Base-by-base conservation (phyloP, 83 land plant genomes). In the Picea mariana region DNA sequence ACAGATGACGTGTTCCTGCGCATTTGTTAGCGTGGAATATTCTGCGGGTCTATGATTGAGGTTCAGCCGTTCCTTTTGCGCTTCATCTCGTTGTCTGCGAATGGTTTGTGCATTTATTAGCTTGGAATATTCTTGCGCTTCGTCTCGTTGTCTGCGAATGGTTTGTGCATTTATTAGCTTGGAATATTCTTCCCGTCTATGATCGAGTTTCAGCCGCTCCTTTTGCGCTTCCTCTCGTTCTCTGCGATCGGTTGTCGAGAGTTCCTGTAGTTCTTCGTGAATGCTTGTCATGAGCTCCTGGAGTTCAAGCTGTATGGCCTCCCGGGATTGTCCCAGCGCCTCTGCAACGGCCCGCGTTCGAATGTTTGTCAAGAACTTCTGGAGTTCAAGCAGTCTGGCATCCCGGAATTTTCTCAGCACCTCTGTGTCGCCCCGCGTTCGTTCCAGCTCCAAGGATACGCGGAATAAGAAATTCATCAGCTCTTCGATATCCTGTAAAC, bases 221-320 rank as follows among this genome's bases (percentile, higher is more conserved):
- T 83, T 80, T 8, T 75, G 83, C 0, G 73, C 21, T 71, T 90
- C 93, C 64, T 93, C 98, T 40, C 96, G 83, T 40, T 93, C 94
- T 42, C 86, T 83, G 47, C 83, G 71, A 24, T 86, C 79, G 24
- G 38, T 76, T 73, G 26, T 77, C 16, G 31, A 31, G 31, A 31
- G 0, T 1, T 31, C 31, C 31, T 31, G 31, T 0, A 31, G 31
- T 31, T 31, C 31, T 31, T 1, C 1, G 31, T 1, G 31, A 31
- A 31, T 31, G 31, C 31, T 31, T 0, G 0, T 31, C 31, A 95
- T 69, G 5, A 93, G 84, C n/a, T 86, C 90, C 59, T 86, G 83
- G 73, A 95, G 85, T 38, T 89, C 87, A 27, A 26, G 11, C 15
- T 85, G 62, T 49, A 84, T 79, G 2, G 84, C 87, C 68, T 90